These are phyloP conservation scores for Fraxinus angustifolia DNA, from an alignment of 305 asterid species.

Conservation along the genomic window DNA sequence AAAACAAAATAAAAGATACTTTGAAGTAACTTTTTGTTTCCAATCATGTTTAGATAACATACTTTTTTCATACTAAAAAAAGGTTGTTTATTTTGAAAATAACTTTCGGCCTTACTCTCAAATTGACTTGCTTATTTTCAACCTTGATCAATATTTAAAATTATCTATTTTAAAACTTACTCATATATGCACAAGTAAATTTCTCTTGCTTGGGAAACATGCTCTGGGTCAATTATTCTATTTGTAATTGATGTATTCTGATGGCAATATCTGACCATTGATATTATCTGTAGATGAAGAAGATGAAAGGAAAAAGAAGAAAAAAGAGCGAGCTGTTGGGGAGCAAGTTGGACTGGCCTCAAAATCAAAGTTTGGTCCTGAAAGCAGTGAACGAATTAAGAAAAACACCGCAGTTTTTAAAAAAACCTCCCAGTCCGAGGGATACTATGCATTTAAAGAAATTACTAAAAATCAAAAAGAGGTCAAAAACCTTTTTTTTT, in stretches of 20 bases:
- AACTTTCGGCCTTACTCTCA: not conserved
- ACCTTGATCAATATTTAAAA: not conserved
- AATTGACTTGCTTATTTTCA: not conserved
- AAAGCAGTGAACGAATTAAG: constrained; percentile 57
- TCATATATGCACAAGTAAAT: not conserved
- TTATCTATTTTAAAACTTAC: not conserved
- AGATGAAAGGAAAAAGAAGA: constrained; percentile 77
- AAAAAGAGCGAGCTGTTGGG: constrained; percentile 51
- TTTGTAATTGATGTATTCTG: not conserved
- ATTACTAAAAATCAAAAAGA: constrained; percentile 50
- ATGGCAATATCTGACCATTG: constrained; percentile 17
- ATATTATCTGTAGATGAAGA: constrained; percentile 64
- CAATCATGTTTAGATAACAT: not conserved
- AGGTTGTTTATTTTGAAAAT: not conserved
- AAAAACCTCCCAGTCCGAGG: constrained; percentile 49
- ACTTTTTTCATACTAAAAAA: not conserved
- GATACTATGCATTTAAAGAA: constrained; percentile 39
- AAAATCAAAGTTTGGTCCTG: constrained; percentile 48
- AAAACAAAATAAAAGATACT: not conserved
- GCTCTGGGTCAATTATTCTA: not conserved
- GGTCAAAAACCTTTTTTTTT: constrained; percentile 28
- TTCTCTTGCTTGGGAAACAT: not conserved
- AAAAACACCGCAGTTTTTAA: constrained; percentile 44
- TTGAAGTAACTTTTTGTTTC: not conserved
- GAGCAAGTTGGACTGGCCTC: constrained; percentile 50